Evolutionary conservation across 2,329 filamentous ascomycete species (phyloP).

Genomic region (Didymella segeticola): DNA sequence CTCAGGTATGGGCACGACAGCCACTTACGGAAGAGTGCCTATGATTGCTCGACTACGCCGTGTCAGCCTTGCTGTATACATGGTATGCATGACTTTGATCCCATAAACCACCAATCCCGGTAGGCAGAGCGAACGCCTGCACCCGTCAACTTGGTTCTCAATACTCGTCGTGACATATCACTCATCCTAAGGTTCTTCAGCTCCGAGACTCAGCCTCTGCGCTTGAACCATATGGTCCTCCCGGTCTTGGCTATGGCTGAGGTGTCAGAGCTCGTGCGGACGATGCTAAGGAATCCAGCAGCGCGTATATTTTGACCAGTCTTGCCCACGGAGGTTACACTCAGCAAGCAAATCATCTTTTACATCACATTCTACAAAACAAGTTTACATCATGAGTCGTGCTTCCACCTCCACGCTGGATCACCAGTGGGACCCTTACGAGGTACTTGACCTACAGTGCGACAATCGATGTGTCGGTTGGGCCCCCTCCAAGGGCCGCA

Average conservation of each 20-base stretch:
- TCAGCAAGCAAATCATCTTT: not conserved
- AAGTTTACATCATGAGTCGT: not conserved
- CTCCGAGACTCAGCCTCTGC: not conserved
- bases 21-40: not conserved
- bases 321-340: not conserved
- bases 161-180: too few relatives aligned
- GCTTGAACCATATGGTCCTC: not conserved
- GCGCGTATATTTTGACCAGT: not conserved
- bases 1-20: not conserved
- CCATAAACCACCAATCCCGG: not conserved
- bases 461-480: slow-evolving; percentile 19
- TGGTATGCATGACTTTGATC: not conserved
- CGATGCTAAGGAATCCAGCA: not conserved
- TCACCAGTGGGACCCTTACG: slow-evolving; percentile 14
- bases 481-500: slow-evolving; percentile 15
- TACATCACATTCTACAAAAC: not conserved
- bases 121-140: not conserved
- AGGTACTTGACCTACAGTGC: slow-evolving; percentile 16
- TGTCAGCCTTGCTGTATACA: slow-evolving; percentile 14
- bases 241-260: not conserved
- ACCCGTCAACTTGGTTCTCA: not conserved
- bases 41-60: slow-evolving; percentile 9
- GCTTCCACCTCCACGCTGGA: not conserved
- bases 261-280: not conserved
- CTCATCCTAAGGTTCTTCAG: too few relatives aligned